A percentile compares a stretch with the other conserved stretches of the same genome.
Evolutionary conservation across 2,329 filamentous ascomycete genomes (phyloP).

Genomic region (Colletotrichum costaricense): DNA sequence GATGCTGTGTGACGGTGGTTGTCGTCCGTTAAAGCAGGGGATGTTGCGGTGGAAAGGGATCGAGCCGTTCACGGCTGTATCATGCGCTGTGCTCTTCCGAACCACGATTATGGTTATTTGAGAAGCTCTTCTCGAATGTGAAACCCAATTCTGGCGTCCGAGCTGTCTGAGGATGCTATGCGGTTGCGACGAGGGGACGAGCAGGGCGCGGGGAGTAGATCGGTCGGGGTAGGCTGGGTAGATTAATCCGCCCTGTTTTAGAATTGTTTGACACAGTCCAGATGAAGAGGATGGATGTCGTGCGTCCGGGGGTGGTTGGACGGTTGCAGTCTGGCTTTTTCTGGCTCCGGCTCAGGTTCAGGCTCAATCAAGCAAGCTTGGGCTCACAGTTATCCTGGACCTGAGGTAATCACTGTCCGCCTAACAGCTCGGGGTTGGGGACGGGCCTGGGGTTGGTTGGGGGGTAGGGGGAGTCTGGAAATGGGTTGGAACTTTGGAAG

Average conservation of each 20-base stretch:
- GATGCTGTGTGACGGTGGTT: slow-evolving; percentile 11
- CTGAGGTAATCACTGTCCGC: not conserved
- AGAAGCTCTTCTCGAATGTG: slow-evolving; percentile 28
- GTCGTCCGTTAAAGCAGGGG: slow-evolving; percentile 26
- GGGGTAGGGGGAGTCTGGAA: not conserved
- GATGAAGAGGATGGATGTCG: slow-evolving; percentile 33
- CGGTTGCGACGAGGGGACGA: slow-evolving; percentile 18
- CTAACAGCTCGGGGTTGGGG: not conserved
- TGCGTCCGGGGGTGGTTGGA: slow-evolving; percentile 17
- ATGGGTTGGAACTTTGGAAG: too few relatives aligned
- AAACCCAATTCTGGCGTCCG: slow-evolving; percentile 35
- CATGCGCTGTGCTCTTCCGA: slow-evolving; percentile 11
- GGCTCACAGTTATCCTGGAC: not conserved
- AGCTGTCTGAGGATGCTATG: slow-evolving; percentile 36
- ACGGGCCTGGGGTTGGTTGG: not conserved
- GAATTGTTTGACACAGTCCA: slow-evolving; percentile 35
- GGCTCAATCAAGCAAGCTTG: not conserved
- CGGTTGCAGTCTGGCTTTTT: slow-evolving; percentile 8
- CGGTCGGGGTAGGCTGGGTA: slow-evolving; percentile 13
- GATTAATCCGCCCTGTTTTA: slow-evolving; percentile 32
- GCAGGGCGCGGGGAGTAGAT: slow-evolving; percentile 8
- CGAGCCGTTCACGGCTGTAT: slow-evolving; percentile 24
- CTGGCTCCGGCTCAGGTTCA: not conserved
- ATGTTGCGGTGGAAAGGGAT: slow-evolving; percentile 18
- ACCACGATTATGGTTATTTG: slow-evolving; percentile 31